Base-by-base conservation (phyloP, 257 asterid genomes). In the Jaltomata sinuosa region DNA sequence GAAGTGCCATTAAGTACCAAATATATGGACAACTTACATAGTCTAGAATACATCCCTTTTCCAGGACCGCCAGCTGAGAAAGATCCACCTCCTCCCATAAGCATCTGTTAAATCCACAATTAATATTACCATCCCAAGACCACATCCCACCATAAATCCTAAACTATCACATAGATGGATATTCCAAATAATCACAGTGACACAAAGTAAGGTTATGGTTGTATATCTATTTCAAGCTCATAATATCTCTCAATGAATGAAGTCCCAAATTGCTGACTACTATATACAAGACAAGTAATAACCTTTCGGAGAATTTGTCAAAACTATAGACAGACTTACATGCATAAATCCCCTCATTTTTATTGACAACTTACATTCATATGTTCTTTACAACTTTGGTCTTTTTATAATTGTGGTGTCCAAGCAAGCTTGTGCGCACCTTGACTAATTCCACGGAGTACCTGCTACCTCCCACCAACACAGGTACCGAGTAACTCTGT, bases 41-140 rank as follows among this genome's bases (percentile, higher is more conserved):
- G 91, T 90, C 97, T 92, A 57, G 98, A 95, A 92, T 94, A 91
- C 98, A 95, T 95, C 85, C 98, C 98, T 89, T 95, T 95, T 84
- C 98, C 98, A 87, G 98, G 98, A 88, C 98, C 98, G 61, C 98
- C 98, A 82, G 98, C 95, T 29, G 98, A 94, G 91, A 95, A 95
- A 47, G 98, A 95, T 80, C 98, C 98, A 68, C 98, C 98, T 87
- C 98, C 98, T 61, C 98, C 98, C 98, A 95, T 93, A 64, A 95
- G 97, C 98, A 94, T 92, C 98, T 95, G 86, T 76, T 57, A 79
- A 84, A 68, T 83, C 78, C 31, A 62, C 19, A 72, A 72, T 5
- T 40, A 72, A n/a, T 40, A 72, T 72, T 14, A 72, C 54, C 80
- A 72, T 72, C n/a, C n/a, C 80, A 40, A 22, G 55, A 22, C 80